A percentile compares a stretch with the other conserved stretches of the same genome.
Conservation (phyloP, 371 early-diverging fungal species). For the Syncephalastrum sp. region DNA sequence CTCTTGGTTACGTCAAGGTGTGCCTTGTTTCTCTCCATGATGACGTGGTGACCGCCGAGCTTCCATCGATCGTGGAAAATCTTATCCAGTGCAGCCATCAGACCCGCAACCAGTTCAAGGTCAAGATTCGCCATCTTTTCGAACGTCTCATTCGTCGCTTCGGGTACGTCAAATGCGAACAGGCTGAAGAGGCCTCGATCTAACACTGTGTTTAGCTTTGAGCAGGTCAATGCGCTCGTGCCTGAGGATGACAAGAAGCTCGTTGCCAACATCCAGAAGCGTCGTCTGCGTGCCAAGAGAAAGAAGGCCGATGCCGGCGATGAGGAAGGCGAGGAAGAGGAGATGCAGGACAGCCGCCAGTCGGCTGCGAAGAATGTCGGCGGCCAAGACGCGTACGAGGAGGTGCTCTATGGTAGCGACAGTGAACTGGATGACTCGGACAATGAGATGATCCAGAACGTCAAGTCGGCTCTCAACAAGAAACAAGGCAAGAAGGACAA, state of each 20-base stretch:
- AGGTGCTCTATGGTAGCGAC: constrained; percentile 87
- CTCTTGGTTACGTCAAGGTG: constrained; percentile 93
- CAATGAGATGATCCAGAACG: constrained; percentile 37
- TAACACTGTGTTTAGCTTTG: constrained; percentile 37
- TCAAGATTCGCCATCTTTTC: constrained; percentile 88
- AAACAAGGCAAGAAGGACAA: constrained; percentile 38
- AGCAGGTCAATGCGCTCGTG: constrained; percentile 71
- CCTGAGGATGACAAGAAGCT: constrained; percentile 91
- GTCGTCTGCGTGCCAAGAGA: constrained; percentile 84
- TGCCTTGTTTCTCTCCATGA: constrained; percentile 77
- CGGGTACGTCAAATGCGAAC: constrained; percentile 24
- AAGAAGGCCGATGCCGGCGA: constrained; percentile 51
- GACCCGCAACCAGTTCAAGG: constrained; percentile 86
- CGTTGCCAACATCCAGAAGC: constrained; percentile 89
- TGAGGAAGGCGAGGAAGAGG: constrained; percentile 48
- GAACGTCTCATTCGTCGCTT: constrained; percentile 90
- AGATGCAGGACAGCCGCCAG: constrained; percentile 44
- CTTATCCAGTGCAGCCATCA: constrained; percentile 84
- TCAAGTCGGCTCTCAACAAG: constrained; percentile 32
- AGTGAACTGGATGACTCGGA: constrained; percentile 84
- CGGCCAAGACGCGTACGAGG: constrained; percentile 80
- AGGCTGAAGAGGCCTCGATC: neutral
- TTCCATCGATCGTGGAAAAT: constrained; percentile 60
- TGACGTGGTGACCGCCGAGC: constrained; percentile 64
- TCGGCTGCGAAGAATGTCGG: constrained; percentile 41